Base-by-base conservation (phyloP, 169 alveolate species). In the Plasmodium cynomolgi region DNA sequence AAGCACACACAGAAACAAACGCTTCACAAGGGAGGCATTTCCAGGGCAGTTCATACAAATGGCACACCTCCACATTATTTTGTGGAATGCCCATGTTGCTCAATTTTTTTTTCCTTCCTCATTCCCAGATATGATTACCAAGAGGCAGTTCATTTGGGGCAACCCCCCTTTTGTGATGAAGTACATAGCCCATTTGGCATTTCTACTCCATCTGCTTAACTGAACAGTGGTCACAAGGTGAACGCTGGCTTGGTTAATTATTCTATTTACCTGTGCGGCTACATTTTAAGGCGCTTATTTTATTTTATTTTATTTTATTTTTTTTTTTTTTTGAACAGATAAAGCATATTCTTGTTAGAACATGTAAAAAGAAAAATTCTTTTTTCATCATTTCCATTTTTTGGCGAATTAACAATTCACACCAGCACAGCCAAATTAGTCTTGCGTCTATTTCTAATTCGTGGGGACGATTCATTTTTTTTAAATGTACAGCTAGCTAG, bases 401-500 rank as follows among this genome's bases (percentile, higher is more conserved):
- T 68, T 68, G n/a, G 7, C n/a, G 77, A 68, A 68, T 68, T 23
- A 68, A 15, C 37, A 23, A 68, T 68, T 68, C n/a, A 68, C 15
- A 1, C 77, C 37, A 29, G 3, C 15, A 15, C 77, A 68, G 77
- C 77, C 37, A 68, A 29, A 26, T 68, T 68, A 29, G 37, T 26
- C 37, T 7, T 29, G 77, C n/a, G 31, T 68, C 77, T 68, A 68
- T 68, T 68, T 68, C 77, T 68, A 68, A 26, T 68, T 68, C 37
- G 77, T 68, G 31, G 31, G 37, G 41, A 68, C 37, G 37, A 26
- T 68, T 68, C 37, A 7, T 68, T 68, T 26, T 56, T 26, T 68
- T 68, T 68, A 68, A 68, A 68, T 68, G n/a, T 68, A 15, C n/a
- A 68, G 77, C 77, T 68, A 68, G 77, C 77, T 68, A 68, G 1